Conservation (phyloP, 345 rosid genomes). For the Syzygium grande region DNA sequence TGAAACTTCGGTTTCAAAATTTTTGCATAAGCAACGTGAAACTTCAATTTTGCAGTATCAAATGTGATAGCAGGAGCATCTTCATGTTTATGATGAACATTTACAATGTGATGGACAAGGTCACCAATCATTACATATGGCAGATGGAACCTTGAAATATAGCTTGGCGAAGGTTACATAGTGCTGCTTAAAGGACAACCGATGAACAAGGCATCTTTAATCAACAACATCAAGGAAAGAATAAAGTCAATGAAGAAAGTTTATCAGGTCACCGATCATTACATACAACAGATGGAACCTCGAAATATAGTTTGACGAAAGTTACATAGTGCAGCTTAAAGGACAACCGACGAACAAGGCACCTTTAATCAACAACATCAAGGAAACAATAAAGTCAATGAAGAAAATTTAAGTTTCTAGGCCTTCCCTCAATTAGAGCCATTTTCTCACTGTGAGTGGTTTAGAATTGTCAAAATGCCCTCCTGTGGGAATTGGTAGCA, state of each 20-base stretch:
- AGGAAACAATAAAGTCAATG: not conserved
- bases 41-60: not conserved
- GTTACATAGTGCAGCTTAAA: not conserved
- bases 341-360: not conserved
- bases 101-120: not conserved
- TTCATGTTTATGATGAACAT: not conserved
- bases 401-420: not conserved
- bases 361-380: not conserved
- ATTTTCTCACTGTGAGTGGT: not conserved
- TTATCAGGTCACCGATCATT: not conserved
- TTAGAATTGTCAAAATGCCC: not conserved
- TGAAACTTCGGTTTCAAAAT: not conserved
- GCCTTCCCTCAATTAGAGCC: not conserved
- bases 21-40: not conserved
- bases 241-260: not conserved
- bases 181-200: not conserved
- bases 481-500: not conserved
- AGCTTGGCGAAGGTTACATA: not conserved
- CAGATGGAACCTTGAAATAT: not conserved
- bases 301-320: not conserved
- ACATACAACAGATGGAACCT: not conserved
- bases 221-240: not conserved
- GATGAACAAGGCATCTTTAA: not conserved
- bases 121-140: not conserved
- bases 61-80: not conserved